Evolutionary conservation across 805 yeast species (phyloP).

Genomic region (Starmerella tilneyi): DNA sequence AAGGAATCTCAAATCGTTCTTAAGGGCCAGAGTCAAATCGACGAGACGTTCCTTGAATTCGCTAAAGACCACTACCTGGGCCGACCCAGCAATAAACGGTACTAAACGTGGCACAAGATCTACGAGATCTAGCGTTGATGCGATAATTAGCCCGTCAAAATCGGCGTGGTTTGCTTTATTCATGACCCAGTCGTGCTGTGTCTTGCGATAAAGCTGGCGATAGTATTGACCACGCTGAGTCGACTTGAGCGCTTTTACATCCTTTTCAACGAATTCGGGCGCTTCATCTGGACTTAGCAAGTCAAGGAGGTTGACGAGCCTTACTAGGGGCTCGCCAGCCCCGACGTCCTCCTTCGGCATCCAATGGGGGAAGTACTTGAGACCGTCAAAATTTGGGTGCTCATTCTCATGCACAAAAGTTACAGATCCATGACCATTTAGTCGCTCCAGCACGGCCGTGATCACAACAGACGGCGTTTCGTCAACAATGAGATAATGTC

Average conservation of each 20-base stretch:
- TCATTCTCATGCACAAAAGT: conserved; percentile 83
- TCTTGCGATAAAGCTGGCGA: conserved; percentile 49
- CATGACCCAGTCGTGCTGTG: conserved; percentile 31
- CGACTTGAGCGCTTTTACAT: conserved; percentile 48
- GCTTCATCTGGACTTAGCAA: conserved; percentile 67
- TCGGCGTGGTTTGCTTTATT: conserved; percentile 41
- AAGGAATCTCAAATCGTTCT: conserved; percentile 56
- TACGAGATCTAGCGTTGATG: conserved; percentile 60
- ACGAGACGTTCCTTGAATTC: conserved; percentile 72
- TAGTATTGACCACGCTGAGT: conserved; percentile 55
- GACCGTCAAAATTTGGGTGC: conserved; percentile 68
- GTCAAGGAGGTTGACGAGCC: conserved; percentile 67
- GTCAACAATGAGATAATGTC: conserved; percentile 76
- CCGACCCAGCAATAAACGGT: conserved; percentile 65
- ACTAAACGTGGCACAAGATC: conserved; percentile 53
- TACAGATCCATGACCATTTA: conserved; percentile 63
- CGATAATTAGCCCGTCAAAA: conserved; percentile 68
- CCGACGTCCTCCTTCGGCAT: conserved; percentile 14
- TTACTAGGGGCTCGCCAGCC: conserved; percentile 41
- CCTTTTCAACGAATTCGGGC: conserved; percentile 36
- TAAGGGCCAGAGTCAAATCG: conserved; percentile 59
- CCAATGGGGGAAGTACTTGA: conserved; percentile 42
- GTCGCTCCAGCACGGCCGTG: conserved; percentile 78
- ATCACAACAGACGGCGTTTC: conserved; percentile 91
- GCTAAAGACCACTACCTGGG: conserved; percentile 74